Base-by-base conservation (phyloP, 2,329 filamentous ascomycete species). In the Daldinia sp. region DNA sequence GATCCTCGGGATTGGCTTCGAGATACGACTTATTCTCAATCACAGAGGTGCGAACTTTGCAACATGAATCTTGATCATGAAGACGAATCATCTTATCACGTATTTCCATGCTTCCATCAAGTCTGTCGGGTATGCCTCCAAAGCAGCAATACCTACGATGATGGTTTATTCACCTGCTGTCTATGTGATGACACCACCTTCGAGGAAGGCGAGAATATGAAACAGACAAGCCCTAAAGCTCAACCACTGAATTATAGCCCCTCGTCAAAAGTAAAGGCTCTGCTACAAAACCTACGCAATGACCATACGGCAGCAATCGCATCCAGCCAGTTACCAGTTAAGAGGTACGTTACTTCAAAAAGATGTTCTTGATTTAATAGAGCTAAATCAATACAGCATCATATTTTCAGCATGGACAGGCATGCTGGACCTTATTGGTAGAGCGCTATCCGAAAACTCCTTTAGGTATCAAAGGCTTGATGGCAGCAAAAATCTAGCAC, bases 401-500 rank as follows among this genome's bases (percentile, higher is more conserved):
- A 20, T 68, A 30, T 68, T 68, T 42, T 68, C 66, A 1, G 18
- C 35, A 1, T 68, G 66, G 66, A 68, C 66, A 5, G 26, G 66
- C 48, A 68, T 68, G 66, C 13, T 68, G 9, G 66, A 65, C 51
- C 54, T 59, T n/a, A 53, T 68, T 18, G 57, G 66, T 15, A 42
- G 41, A 48, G 66, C 66, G 7, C n/a, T 68, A 35, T 59, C 58
- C 10, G 7, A 7, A 35, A 63, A 65, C 13, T 41, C 23, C 3
- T 62, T 68, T 13, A 26, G 39, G n/a, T 68, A 63, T 30, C 53
- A 68, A 51, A 65, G 66, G 50, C 62, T 68, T 10, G 66, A 68
- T 30, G 66, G 66, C 6, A 65, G 54, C 10, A 65, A 13, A 26
- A 65, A 12, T 10, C 42, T 68, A 6, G 10, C 46, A 18, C 58